Evolutionary conservation across 163 green algal genomes (phyloP).

Genomic region (Chlorella variabilis): DNA sequence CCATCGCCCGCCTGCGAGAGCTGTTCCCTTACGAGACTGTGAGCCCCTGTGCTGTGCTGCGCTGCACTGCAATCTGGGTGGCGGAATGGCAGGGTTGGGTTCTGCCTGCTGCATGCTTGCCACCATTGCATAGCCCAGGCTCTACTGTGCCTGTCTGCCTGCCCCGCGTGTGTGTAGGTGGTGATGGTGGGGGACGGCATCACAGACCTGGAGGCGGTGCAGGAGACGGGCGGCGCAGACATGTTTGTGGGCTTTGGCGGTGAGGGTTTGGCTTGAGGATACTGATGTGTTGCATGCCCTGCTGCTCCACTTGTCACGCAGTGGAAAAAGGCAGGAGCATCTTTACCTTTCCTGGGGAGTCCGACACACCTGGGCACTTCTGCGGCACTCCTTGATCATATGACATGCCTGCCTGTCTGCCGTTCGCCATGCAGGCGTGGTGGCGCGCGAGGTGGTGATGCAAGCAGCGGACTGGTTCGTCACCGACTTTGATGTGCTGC

Average conservation of each 20-base stretch:
- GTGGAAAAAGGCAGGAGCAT: too few species aligned
- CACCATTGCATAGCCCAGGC: too few species aligned
- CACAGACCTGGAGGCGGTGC: conserved; percentile 79
- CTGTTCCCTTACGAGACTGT: conserved; percentile 77
- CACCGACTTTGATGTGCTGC: conserved; percentile 53
- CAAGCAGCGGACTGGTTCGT: conserved; percentile 61
- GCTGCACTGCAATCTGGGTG: too few species aligned
- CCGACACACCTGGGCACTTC: too few species aligned
- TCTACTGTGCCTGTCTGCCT: too few species aligned
- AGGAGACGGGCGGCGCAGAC: conserved; percentile 71
- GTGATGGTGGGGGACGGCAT: conserved; percentile 86
- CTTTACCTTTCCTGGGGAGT: too few species aligned
- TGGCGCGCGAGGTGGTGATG: conserved; percentile 36
- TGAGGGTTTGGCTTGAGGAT: too few species aligned
- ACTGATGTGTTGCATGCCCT: too few species aligned
- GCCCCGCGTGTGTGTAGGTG: not conserved
- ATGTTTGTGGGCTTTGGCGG: conserved; percentile 74
- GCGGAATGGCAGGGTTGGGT: too few species aligned
- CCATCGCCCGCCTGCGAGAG: conserved; percentile 71
- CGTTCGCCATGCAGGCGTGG: conserved; percentile 5
- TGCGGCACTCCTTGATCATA: not conserved
- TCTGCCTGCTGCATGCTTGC: too few species aligned
- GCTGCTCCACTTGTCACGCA: too few species aligned
- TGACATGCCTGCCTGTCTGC: not conserved
- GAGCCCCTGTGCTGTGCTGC: not conserved